These are phyloP conservation scores for Carex cristatella DNA, from an alignment of 176 grass and related monocot genomes.

Conservation along the genomic window DNA sequence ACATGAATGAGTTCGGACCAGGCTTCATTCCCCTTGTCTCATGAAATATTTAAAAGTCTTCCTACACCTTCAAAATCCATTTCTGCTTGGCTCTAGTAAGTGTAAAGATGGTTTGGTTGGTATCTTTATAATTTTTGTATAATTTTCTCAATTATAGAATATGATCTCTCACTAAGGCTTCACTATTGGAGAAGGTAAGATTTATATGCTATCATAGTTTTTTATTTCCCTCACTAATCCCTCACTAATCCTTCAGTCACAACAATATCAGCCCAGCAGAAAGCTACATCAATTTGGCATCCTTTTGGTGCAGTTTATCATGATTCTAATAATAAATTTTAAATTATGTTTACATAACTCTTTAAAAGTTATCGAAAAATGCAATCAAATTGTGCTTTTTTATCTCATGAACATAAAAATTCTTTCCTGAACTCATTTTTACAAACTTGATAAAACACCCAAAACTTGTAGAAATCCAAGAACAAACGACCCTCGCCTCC, in stretches of 20 bases:
- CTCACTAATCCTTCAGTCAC: too few species aligned
- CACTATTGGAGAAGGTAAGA: background rate
- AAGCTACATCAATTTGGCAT: background rate
- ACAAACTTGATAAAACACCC: background rate
- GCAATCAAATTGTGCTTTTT: too few species aligned
- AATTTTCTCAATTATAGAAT: background rate
- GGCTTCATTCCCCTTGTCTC: conserved; percentile 46
- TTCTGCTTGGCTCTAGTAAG: background rate
- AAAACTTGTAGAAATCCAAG: background rate
- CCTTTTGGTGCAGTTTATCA: background rate
- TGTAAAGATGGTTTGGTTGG: background rate
- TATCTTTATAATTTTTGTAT: background rate
- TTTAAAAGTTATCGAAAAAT: background rate
- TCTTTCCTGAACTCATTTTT: background rate
- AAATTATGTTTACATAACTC: background rate
- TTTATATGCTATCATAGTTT: background rate
- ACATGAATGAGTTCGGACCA: conserved; percentile 32
- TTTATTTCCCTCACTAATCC: too few species aligned
- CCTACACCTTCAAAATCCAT: background rate
- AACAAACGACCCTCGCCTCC: background rate
- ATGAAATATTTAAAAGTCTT: conserved; percentile 12
- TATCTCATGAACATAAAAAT: background rate
- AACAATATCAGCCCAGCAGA: background rate
- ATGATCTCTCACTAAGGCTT: background rate
- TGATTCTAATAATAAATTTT: background rate